Base-by-base conservation (phyloP, 345 rosid genomes). In the Eucalyptus virginea region DNA sequence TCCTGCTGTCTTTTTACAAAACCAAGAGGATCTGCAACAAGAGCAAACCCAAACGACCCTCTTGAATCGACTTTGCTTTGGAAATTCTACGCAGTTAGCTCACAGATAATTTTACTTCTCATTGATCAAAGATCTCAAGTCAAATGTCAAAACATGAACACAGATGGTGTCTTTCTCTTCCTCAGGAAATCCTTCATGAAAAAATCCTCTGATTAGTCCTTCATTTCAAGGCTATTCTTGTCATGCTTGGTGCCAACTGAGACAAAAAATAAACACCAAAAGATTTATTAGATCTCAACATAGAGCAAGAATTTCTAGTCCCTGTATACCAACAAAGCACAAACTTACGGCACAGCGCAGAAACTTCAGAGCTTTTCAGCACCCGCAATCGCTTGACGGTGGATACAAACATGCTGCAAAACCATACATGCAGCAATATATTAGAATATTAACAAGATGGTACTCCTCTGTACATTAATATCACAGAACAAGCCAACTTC, bases 351-450 rank as follows among this genome's bases (percentile, higher is more conserved):
- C 90, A 91, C 50, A 93, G 86, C 0, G 93, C 92, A 81, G 96
- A 93, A 87, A 96, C 93, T 83, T 96, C 98, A 21, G 98, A 93
- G 94, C 94, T 96, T 94, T 96, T 98, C 94, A 97, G 91, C 88
- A 96, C 97, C 8, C 99, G 97, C 87, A 98, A 93, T 93, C 99
- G 96, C 96, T 95, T 98, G 91, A 96, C 99, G 0, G 97, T 94
- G 14, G 98, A 95, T 51, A 94, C 97, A 93, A 98, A 98, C 99
- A 97, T 97, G 92, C 99, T 98, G 95, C 92, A 88, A 88, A 90
- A 49, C 21, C 42, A 37, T 40, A 45, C 16, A 40, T 24, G 18
- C 56, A 34, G 87, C 50, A 34, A 72, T 51, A 81, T 88, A 32
- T 72, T 51, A 80, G 34, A 13, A 51, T 28, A 34, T 42, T 21